Evolutionary conservation across 1,284 basidiomycete species (phyloP).

Genomic region (Ustilago hordei): DNA sequence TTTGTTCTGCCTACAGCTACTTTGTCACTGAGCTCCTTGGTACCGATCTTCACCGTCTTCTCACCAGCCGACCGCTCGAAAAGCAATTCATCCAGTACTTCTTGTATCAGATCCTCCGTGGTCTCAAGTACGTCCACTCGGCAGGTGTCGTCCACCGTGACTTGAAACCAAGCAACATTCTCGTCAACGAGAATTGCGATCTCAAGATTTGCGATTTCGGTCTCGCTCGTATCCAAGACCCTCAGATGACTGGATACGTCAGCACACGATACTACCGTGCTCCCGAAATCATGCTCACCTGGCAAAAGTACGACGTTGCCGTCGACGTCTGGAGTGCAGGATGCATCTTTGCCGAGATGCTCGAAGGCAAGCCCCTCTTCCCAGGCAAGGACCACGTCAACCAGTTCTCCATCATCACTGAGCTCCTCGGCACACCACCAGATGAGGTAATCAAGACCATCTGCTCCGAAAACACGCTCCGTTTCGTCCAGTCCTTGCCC

Average conservation of each 20-base stretch:
- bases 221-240: conserved; percentile 90
- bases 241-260: conserved; percentile 99
- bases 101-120: conserved; percentile 97
- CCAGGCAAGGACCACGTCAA: conserved; percentile 99
- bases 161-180: conserved; percentile 96
- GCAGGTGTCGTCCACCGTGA: conserved; percentile 99
- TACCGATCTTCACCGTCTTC: conserved; percentile 94
- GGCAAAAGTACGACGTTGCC: conserved; percentile 99
- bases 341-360: conserved; percentile 99
- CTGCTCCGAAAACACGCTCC: conserved; percentile 97
- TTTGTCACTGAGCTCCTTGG: conserved; percentile 99
- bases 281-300: conserved; percentile 99
- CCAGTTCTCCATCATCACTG: conserved; percentile 99
- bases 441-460: conserved; percentile 99
- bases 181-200: conserved; percentile 99
- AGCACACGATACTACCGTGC: conserved; percentile 99
- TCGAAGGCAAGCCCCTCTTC: conserved; percentile 98
- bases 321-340: conserved; percentile 99
- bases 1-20: conserved; percentile 76
- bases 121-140: conserved; percentile 99
- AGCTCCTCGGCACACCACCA: conserved; percentile 94
- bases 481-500: conserved; percentile 96
- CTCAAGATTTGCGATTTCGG: conserved; percentile 99
- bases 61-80: conserved; percentile 95
- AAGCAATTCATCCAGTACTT: conserved; percentile 99